A percentile compares a stretch with the other conserved stretches of the same genome.
Evolutionary conservation across 176 grass and related monocot species (phyloP).

Genomic region (Lolium perenne): DNA sequence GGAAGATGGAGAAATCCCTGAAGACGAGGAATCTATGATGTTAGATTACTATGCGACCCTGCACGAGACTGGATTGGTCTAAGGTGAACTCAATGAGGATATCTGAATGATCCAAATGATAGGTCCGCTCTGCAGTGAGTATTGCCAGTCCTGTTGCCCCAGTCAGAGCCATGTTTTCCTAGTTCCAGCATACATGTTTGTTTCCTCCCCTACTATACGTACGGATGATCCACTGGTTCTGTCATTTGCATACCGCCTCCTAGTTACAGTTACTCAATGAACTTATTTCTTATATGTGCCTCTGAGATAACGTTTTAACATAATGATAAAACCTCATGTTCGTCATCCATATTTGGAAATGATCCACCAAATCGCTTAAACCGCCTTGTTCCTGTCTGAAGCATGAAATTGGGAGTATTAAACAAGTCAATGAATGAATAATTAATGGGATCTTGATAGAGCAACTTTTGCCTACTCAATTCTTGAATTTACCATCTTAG

Average conservation of each 20-base stretch:
- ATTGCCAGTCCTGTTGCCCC: not conserved
- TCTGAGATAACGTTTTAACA: not conserved
- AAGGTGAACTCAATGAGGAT: not conserved
- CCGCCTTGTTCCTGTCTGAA: not conserved
- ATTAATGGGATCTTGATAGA: too few relatives aligned
- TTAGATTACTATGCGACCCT: conserved; percentile 12
- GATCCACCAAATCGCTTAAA: not conserved
- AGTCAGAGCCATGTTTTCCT: not conserved
- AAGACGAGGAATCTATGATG: not conserved
- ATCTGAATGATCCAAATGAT: not conserved
- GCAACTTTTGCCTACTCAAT: not conserved
- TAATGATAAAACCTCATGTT: not conserved
- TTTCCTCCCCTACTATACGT: not conserved
- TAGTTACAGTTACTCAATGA: not conserved
- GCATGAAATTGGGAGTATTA: not conserved
- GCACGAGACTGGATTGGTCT: not conserved
- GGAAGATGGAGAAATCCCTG: not conserved
- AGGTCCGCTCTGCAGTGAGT: not conserved
- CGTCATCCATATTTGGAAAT: not conserved
- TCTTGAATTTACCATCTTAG: too few relatives aligned
- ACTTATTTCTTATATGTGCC: not conserved
- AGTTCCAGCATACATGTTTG: not conserved
- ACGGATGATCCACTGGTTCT: not conserved
- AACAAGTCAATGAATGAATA: too few relatives aligned
- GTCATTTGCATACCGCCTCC: not conserved